phyloP scores from a whole-genome alignment of 192 early-diverging fungal genomes.

The Polychytrium aggregatum region DNA sequence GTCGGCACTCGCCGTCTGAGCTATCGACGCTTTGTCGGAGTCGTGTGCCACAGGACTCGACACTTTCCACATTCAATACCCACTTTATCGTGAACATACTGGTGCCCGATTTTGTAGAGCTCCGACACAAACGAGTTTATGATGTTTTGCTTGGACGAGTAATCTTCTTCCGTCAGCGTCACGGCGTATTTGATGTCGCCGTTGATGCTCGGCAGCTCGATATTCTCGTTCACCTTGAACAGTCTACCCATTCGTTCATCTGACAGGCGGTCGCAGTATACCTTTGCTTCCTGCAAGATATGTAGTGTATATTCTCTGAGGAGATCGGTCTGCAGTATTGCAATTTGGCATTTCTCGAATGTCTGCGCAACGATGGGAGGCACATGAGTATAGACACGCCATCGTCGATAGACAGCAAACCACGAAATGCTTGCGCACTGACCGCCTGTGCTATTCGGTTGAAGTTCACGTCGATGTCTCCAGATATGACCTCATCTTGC shows the following conservation, averaged over 20 bases:
- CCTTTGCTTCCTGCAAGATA: conserved; percentile 18
- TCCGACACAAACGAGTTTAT: conserved; percentile 30
- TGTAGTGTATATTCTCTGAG: conserved; percentile 25
- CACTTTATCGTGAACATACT: no score
- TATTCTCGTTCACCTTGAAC: conserved; percentile 30
- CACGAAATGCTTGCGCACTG: conserved; percentile 5
- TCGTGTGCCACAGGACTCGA: no score
- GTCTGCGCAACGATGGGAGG: conserved; percentile 9
- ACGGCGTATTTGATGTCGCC: conserved; percentile 27
- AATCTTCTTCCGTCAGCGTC: conserved; percentile 32
- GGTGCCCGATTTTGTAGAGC: no score
- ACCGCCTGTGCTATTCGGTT: conserved; percentile 30
- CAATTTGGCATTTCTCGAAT: conserved; percentile 37
- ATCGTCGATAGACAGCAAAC: no score
- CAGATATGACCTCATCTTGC: conserved; percentile 28
- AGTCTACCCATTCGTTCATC: conserved; percentile 40
- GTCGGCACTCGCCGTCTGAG: no score
- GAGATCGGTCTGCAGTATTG: conserved; percentile 32
- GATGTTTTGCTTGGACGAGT: conserved; percentile 25
- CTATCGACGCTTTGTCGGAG: no score
- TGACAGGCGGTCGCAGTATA: conserved; percentile 23
- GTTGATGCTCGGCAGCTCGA: conserved; percentile 20
- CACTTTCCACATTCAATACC: no score
- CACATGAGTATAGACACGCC: no score
- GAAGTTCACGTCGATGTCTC: conserved; percentile 31